Conservation (phyloP, 1,284 basidiomycete species). For the Spongiforma sp. region DNA sequence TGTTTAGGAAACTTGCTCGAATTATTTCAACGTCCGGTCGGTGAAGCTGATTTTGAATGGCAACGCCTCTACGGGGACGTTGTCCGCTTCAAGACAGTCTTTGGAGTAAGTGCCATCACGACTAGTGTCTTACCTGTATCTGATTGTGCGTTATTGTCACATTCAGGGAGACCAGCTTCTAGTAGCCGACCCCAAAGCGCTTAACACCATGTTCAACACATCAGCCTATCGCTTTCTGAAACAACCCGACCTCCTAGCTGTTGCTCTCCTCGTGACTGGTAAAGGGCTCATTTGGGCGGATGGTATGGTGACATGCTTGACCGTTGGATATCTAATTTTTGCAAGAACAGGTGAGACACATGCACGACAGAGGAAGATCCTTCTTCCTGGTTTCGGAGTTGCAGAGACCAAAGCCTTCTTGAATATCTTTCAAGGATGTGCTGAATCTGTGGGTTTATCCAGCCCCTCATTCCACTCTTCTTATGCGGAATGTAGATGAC, state of each 20-base stretch:
- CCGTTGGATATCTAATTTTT: background rate
- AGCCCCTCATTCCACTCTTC: conserved; percentile 5
- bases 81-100: conserved; percentile 33
- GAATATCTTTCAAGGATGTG: conserved; percentile 38
- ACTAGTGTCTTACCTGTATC: background rate
- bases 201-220: conserved; percentile 46
- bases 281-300: conserved; percentile 46
- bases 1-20: conserved; percentile 30
- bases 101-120: conserved; percentile 24
- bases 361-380: conserved; percentile 47
- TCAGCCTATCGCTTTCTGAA: conserved; percentile 47
- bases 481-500: conserved; percentile 32
- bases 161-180: conserved; percentile 34
- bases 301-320: conserved; percentile 33
- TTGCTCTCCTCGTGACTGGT: conserved; percentile 40
- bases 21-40: conserved; percentile 29
- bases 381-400: conserved; percentile 49
- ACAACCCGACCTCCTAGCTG: conserved; percentile 35
- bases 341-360: conserved; percentile 48
- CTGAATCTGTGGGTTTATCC: conserved; percentile 24
- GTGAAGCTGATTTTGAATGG: conserved; percentile 37
- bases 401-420: conserved; percentile 46
- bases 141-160: background rate
- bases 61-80: conserved; percentile 34
- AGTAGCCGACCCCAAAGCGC: conserved; percentile 45